Evolutionary conservation across 805 yeast genomes (phyloP), one percentile per base, ranked within the genome.

Genomic region (Yarrowia keelungensis): DNA sequence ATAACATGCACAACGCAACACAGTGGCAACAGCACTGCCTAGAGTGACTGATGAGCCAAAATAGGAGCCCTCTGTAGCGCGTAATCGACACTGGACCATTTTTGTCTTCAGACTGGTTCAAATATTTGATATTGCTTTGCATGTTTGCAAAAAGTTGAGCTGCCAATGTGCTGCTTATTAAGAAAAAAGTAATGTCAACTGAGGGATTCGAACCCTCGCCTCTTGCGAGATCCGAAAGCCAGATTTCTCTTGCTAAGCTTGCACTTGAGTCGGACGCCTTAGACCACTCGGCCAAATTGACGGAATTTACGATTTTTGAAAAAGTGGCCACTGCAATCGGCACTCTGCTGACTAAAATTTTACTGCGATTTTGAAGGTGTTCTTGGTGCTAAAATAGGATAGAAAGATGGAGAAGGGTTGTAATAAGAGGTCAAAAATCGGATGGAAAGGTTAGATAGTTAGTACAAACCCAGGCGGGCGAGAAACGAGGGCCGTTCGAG

Each of bases 211-310:
- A 68, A 68, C 70, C 47, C 70, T 32, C 70, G 70, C 70, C 70
- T 68, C 70, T 67, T 67, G 70, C 70, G 70, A 68, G 70, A 68
- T 67, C 70, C 70, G 70, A 68, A 68, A 41, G 54, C 70, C 32
- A 36, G 53, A 35, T 42, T 41, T 32, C 35, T 22, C 53, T 19
- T 47, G 47, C 58, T 45, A 59, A 67, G 62, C 36, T 45, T 50
- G 15, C 62, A 50, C 70, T 68, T 68, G 70, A 68, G 70, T 68
- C 70, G 70, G 70, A 67, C 70, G 70, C 70, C 70, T 68, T 68
- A 68, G 70, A 68, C 70, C 70, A 67, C 70, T 68, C 70, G 70
- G 70, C 70, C 70, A 68, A 68, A 68, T 62, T 62, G 67, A 62
- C 67, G 19, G 45, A 12, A 36, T 35, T 43, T 32, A 14, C 26